These are phyloP conservation scores for Camelina neglecta DNA, from an alignment of 345 rosid species.

Conservation along the genomic window DNA sequence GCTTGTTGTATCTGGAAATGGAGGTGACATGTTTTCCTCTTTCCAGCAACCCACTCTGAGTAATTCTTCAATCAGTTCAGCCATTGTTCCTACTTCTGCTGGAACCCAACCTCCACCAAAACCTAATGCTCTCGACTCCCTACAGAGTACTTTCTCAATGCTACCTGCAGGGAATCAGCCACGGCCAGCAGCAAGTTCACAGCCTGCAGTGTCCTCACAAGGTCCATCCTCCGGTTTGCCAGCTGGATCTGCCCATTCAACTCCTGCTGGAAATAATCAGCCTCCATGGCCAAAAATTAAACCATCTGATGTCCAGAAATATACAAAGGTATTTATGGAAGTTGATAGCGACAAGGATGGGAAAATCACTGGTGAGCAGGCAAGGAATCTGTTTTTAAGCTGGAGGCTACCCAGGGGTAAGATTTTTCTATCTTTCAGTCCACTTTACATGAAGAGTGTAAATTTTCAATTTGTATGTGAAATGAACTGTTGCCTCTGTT, in stretches of 20 bases:
- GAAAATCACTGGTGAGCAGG: conserved; percentile 92
- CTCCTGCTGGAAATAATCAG: conserved; percentile 58
- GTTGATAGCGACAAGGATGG: conserved; percentile 97
- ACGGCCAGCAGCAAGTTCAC: conserved; percentile 53
- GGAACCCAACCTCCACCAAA: conserved; percentile 58
- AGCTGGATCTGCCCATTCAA: conserved; percentile 59
- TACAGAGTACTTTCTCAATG: conserved; percentile 68
- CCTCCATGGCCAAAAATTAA: conserved; percentile 91
- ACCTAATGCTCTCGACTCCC: conserved; percentile 68
- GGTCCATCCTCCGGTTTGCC: conserved; percentile 55
- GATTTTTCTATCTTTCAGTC: conserved; percentile 9
- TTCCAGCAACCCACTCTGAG: conserved; percentile 49
- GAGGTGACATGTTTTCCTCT: conserved; percentile 64
- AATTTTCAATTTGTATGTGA: neutral
- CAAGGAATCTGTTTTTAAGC: conserved; percentile 88
- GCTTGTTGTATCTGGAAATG: conserved; percentile 68
- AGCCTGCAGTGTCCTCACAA: conserved; percentile 61
- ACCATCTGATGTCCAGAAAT: conserved; percentile 85
- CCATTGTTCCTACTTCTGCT: conserved; percentile 56
- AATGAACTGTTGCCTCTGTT: conserved; percentile 23
- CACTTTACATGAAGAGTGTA: conserved; percentile 24
- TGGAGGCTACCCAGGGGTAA: conserved; percentile 99
- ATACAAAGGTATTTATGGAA: conserved; percentile 86
- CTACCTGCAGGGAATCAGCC: conserved; percentile 67
- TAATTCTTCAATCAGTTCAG: conserved; percentile 56